Evolutionary conservation across 1,139 yeast genomes (phyloP).

Genomic region (Zygoascus meyerae): DNA sequence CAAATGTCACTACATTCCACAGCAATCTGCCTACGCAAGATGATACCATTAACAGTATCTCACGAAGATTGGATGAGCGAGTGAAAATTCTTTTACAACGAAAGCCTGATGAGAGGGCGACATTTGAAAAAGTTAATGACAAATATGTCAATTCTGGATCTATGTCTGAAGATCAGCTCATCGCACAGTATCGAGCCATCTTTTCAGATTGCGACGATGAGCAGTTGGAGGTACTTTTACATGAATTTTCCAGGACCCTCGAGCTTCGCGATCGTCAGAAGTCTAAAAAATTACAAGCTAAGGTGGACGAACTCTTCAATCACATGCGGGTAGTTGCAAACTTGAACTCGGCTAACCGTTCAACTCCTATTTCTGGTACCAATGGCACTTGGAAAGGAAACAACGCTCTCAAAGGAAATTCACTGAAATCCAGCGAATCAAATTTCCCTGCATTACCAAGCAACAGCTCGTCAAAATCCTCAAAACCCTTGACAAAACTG

Average conservation of each 20-base stretch:
- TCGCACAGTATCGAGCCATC: slow-evolving; percentile 46
- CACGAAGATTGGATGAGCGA: slow-evolving; percentile 69
- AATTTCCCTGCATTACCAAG: slow-evolving; percentile 8
- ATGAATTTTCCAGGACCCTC: slow-evolving; percentile 36
- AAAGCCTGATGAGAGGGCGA: slow-evolving; percentile 42
- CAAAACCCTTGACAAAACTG: neutral
- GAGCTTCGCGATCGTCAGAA: neutral
- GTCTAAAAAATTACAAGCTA: neutral
- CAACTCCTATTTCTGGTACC: neutral
- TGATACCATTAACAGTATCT: slow-evolving; percentile 49
- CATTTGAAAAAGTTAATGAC: slow-evolving; percentile 48
- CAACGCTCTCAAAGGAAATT: neutral
- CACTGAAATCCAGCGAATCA: neutral
- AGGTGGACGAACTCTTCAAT: neutral
- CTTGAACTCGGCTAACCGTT: neutral
- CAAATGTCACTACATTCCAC: slow-evolving; percentile 21
- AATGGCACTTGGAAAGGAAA: slow-evolving; percentile 8
- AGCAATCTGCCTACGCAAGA: slow-evolving; percentile 30
- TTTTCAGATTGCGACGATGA: slow-evolving; percentile 38
- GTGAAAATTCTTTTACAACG: slow-evolving; percentile 56
- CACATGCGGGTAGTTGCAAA: neutral
- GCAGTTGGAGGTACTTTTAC: slow-evolving; percentile 44
- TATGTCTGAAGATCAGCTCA: slow-evolving; percentile 42
- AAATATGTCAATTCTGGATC: slow-evolving; percentile 45
- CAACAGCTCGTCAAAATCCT: neutral